phyloP scores from a whole-genome alignment of 1,284 basidiomycete genomes.

The Heterobasidion occidentale region DNA sequence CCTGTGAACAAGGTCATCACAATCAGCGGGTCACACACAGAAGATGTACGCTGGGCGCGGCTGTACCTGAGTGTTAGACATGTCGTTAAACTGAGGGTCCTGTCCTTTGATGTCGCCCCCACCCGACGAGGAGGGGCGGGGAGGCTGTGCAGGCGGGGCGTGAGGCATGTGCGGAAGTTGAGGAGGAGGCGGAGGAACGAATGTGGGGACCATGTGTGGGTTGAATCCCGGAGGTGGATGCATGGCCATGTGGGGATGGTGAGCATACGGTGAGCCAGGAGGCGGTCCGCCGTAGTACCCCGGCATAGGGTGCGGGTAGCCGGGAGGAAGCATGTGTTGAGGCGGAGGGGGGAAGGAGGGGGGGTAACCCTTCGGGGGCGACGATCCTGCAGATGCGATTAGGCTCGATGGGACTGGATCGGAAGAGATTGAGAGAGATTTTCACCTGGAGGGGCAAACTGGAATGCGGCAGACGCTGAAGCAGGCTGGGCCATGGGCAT shows the following conservation, averaged over 20 bases:
- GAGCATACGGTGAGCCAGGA: slow-evolving; percentile 26
- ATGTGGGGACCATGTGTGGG: slow-evolving; percentile 45
- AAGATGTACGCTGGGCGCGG: not conserved
- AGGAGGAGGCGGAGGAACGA: slow-evolving; percentile 35
- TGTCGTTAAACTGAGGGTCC: slow-evolving; percentile 69
- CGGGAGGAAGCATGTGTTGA: slow-evolving; percentile 32
- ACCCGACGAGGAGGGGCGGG: slow-evolving; percentile 10
- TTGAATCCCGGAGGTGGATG: slow-evolving; percentile 29
- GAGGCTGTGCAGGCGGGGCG: slow-evolving; percentile 21
- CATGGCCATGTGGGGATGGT: slow-evolving; percentile 36
- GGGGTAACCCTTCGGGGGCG: slow-evolving; percentile 22
- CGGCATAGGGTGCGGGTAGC: slow-evolving; percentile 32
- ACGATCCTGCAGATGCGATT: slow-evolving; percentile 11
- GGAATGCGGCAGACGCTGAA: slow-evolving; percentile 24
- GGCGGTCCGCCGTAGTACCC: slow-evolving; percentile 30
- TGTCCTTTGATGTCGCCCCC: slow-evolving; percentile 49
- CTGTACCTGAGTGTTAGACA: slow-evolving; percentile 57
- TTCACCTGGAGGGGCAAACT: slow-evolving; percentile 25
- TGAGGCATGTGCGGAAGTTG: slow-evolving; percentile 21
- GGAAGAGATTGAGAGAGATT: not conserved
- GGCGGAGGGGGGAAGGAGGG: slow-evolving; percentile 20
- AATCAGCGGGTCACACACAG: not conserved
- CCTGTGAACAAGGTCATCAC: slow-evolving; percentile 23
- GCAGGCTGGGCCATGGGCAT: slow-evolving; percentile 16
- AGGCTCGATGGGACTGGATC: not conserved